phyloP scores from a whole-genome alignment of 768 basidiomycete genomes.

The Rhodotorula sphaerocarpa region DNA sequence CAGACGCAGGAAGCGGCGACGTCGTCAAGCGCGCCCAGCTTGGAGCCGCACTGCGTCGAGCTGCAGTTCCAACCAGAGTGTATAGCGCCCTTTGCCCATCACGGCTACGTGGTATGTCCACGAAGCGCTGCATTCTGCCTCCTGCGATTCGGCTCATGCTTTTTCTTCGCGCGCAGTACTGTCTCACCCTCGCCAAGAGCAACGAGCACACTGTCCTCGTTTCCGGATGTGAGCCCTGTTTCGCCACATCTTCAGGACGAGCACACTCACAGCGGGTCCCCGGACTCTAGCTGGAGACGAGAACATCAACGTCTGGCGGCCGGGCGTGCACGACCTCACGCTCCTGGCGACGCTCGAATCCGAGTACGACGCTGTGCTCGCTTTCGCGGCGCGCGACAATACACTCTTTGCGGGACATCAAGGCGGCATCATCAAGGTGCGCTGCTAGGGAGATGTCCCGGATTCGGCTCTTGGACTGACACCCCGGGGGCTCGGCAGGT shows the following conservation, averaged over 20 bases:
- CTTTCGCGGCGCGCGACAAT: conserved; percentile 63
- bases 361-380: conserved; percentile 56
- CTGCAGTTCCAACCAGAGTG: conserved; percentile 45
- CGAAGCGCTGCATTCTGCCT: neutral
- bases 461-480: no score
- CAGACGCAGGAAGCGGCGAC: neutral
- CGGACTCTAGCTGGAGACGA: conserved; percentile 63
- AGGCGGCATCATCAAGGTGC: conserved; percentile 79
- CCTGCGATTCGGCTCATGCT: conserved; percentile 37
- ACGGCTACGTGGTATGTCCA: conserved; percentile 62
- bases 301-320: conserved; percentile 60
- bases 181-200: conserved; percentile 47
- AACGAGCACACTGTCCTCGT: conserved; percentile 44
- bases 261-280: no score
- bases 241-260: neutral
- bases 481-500: neutral
- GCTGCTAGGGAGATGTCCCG: neutral
- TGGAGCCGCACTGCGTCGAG: conserved; percentile 19
- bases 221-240: conserved; percentile 28
- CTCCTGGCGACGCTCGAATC: conserved; percentile 17
- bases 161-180: conserved; percentile 54
- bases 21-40: neutral
- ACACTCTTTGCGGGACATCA: conserved; percentile 89
- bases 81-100: conserved; percentile 81
- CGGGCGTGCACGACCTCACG: conserved; percentile 1